Evolutionary conservation across 2,329 filamentous ascomycete genomes (phyloP), one percentile per base, ranked within the genome.

Genomic region (Fusarium sp.): DNA sequence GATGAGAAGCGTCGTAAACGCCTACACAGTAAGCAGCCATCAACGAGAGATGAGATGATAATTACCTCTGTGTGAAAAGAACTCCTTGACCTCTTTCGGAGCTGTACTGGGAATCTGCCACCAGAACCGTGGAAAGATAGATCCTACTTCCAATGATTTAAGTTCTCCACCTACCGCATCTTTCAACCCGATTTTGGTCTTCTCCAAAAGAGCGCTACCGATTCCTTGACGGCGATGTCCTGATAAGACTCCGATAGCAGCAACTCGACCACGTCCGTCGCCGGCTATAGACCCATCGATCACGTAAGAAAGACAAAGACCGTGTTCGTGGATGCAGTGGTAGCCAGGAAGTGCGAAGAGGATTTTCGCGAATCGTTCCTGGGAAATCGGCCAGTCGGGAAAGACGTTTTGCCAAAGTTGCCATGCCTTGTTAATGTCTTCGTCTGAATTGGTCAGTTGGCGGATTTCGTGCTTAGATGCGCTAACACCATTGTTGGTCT

Each of bases 361-460:
- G 10, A 75, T 37, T 7, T 48, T 61, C 18, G 32, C 3, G 10
- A 75, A 30, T 0, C 74, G 59, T 0, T 30, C 3, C 11, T 51
- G 27, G 1, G 63, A 65, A 7, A 75, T 67, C 0, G 65, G 65
- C 74, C 74, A 76, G 18, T 60, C 37, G 2, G 71, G 57, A 6
- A 75, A 75, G 37, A 75, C 60, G 14, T 13, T 16, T 1, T 74
- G 67, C 74, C 74, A 75, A 25, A 75, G 24, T 3, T 64, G 25
- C 60, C 66, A 74, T 48, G 72, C 32, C 18, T 62, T 52, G 3
- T 62, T 59, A 7, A 69, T 27, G 27, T 75, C 72, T 24, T 75
- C 44, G 0, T 69, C 61, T 4, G 64, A 65, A 12, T 8, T 60
- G 12, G 59, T 57, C 18, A 74, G 32, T 3, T 57, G 22, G 22